Percentiles rank a stretch among this genome's conserved stretches.
These are phyloP conservation scores for Botrytis deweyae DNA, from an alignment of 2,329 filamentous ascomycete genomes.

Conservation along the genomic window DNA sequence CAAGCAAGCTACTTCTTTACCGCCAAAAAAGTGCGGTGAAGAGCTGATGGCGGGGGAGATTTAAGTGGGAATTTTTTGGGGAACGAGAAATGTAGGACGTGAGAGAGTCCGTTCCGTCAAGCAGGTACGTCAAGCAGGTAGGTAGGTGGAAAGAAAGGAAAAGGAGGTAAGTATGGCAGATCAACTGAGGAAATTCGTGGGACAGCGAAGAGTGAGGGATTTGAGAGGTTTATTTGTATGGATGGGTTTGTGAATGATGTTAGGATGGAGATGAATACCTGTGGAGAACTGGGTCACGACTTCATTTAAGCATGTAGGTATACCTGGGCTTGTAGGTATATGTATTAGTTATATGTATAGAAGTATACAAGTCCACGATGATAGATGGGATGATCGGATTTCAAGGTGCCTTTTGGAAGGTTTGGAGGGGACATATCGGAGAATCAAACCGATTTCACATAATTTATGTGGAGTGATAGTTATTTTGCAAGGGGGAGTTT, in stretches of 20 bases:
- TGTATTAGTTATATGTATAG: background rate
- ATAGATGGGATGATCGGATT: slow-evolving; percentile 7
- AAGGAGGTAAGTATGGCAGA: background rate
- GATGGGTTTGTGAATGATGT: slow-evolving; percentile 1
- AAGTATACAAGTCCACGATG: background rate
- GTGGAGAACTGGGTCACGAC: slow-evolving; percentile 5
- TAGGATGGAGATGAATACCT: background rate
- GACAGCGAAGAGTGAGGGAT: slow-evolving; percentile 1
- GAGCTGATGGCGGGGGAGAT: slow-evolving; percentile 7
- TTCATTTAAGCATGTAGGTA: slow-evolving; percentile 4
- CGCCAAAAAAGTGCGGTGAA: slow-evolving; percentile 21
- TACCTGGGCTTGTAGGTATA: background rate
- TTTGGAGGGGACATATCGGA: slow-evolving; percentile 4
- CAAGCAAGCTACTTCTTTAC: slow-evolving; percentile 6
- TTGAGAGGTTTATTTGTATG: background rate
- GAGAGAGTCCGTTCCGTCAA: background rate
- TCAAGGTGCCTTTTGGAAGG: background rate
- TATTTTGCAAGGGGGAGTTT: background rate
- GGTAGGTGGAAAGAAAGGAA: background rate
- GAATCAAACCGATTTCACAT: background rate
- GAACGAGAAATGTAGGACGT: background rate
- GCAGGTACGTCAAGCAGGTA: too few relatives aligned
- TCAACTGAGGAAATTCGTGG: background rate
- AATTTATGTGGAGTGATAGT: background rate
- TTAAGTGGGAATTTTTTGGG: slow-evolving; percentile 3